Evolutionary conservation across 495 filamentous ascomycete species (phyloP).

Genomic region (Aspergillus sclerotiicarbonarius): DNA sequence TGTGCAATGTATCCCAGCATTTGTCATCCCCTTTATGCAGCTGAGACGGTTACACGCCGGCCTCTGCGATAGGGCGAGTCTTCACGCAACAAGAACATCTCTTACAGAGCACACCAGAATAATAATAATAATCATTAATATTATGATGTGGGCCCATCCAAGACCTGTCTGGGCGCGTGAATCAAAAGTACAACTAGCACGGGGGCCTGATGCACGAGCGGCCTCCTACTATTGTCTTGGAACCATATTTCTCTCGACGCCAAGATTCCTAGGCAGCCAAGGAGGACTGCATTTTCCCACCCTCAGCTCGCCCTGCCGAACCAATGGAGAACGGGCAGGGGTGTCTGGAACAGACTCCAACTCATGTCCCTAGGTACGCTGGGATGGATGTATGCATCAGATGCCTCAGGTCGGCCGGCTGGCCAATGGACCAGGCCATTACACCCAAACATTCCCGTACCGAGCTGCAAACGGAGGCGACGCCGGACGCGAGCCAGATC

Average conservation of each 20-base stretch:
- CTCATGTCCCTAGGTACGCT: background rate
- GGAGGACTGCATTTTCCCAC: background rate
- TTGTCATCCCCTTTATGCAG: background rate
- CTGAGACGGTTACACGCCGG: background rate
- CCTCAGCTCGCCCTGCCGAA: background rate
- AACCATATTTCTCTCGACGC: background rate
- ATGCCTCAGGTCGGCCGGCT: background rate
- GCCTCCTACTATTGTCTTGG: background rate
- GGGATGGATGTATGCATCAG: background rate
- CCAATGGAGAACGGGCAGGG: background rate
- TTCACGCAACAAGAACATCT: background rate
- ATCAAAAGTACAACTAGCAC: too few species aligned
- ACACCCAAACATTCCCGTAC: background rate
- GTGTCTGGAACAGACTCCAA: background rate
- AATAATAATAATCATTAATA: background rate
- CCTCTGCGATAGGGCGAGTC: background rate
- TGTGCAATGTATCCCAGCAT: background rate
- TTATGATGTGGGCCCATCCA: too few species aligned
- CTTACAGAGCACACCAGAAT: background rate
- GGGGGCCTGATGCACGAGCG: background rate
- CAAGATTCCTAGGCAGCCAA: background rate
- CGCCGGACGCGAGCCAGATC: conserved; percentile 1
- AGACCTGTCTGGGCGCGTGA: too few species aligned
- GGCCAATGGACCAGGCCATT: background rate
- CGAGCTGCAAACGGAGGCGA: background rate